Evolutionary conservation across 306 rosid genomes (phyloP), one percentile per base, ranked within the genome.

Genomic region (Carpinus viminea): DNA sequence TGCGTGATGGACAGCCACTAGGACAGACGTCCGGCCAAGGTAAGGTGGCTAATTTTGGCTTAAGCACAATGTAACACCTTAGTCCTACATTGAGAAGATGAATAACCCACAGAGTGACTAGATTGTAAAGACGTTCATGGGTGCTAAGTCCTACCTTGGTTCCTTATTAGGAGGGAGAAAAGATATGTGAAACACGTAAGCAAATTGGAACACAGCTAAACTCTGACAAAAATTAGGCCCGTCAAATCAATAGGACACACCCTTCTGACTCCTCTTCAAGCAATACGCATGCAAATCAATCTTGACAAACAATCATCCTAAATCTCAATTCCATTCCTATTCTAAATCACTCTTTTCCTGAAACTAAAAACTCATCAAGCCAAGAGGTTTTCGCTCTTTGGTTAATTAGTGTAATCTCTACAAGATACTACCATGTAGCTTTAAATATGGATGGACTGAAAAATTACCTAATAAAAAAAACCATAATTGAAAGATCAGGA

Each of bases 1-100:
- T 74, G 74, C 68, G 69, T 78, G 65, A 62, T 43, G 12, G 84
- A 70, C 72, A 56, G 71, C 78, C 80, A 78, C 38, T 56, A 74
- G 75, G 66, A 74, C 31, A 57, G 16, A 57, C 34, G 1, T 57
- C 15, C 52, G 10, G 15, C 15, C 15, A 13, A 9, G 28, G 16
- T 59, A 59, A 20, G 48, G 28, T 18, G 28, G 13, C 72, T 18
- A 41, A 68, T n/a, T 11, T 41, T 38, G n/a, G 47, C 8, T 15
- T n/a, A 61, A 61, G 7, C 28, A 64, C 55, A 64, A 66, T 41
- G 45, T 5, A 41, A 41, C 6, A 38, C 41, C 41, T 38, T 6
- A 38, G 3, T 38, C 41, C 41, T 38, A 38, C 41, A 38, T 38
- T 38, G 41, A 38, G 41, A 38, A 38, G 41, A 38, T 38, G 41